Conservation (phyloP, 306 rosid genomes). For the Fragaria vesca region DNA sequence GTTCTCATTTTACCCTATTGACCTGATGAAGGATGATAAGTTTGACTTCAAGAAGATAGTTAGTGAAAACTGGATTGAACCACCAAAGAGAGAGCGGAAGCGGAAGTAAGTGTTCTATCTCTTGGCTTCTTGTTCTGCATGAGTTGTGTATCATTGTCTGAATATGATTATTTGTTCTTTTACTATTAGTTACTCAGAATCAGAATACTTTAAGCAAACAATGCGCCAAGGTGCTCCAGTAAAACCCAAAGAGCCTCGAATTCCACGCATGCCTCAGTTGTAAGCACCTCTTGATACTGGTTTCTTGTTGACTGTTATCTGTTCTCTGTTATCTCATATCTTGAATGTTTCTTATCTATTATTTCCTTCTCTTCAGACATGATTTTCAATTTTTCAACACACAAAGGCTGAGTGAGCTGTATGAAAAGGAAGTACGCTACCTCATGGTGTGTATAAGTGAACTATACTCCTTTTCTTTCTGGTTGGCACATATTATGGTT, state of each 20-base stretch:
- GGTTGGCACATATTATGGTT: not conserved
- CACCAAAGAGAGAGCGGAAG: slow-evolving; percentile 95
- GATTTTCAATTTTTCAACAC: slow-evolving; percentile 97
- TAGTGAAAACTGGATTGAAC: slow-evolving; percentile 96
- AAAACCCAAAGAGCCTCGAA: slow-evolving; percentile 92
- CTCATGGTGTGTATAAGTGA: slow-evolving; percentile 75
- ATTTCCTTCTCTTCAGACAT: slow-evolving; percentile 53
- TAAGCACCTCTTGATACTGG: slow-evolving; percentile 41
- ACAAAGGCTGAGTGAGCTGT: slow-evolving; percentile 88
- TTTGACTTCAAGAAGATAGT: slow-evolving; percentile 93
- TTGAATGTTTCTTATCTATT: slow-evolving; percentile 1
- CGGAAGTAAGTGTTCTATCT: slow-evolving; percentile 61
- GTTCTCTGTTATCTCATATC: slow-evolving; percentile 2
- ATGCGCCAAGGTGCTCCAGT: slow-evolving; percentile 95
- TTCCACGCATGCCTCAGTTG: slow-evolving; percentile 99
- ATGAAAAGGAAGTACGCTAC: slow-evolving; percentile 95
- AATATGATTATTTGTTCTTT: slow-evolving; percentile 18
- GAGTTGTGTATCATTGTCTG: slow-evolving; percentile 13
- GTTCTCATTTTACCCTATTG: not conserved
- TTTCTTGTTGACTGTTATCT: not conserved
- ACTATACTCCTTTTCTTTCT: slow-evolving; percentile 15
- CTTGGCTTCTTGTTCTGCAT: slow-evolving; percentile 13
- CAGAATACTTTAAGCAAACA: slow-evolving; percentile 97
- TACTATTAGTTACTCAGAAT: slow-evolving; percentile 75
- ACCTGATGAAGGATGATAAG: slow-evolving; percentile 72